Percentiles rank a stretch among this genome's conserved stretches.
Conservation (phyloP, 1,284 basidiomycete species). For the Sporisorium scitamineum region DNA sequence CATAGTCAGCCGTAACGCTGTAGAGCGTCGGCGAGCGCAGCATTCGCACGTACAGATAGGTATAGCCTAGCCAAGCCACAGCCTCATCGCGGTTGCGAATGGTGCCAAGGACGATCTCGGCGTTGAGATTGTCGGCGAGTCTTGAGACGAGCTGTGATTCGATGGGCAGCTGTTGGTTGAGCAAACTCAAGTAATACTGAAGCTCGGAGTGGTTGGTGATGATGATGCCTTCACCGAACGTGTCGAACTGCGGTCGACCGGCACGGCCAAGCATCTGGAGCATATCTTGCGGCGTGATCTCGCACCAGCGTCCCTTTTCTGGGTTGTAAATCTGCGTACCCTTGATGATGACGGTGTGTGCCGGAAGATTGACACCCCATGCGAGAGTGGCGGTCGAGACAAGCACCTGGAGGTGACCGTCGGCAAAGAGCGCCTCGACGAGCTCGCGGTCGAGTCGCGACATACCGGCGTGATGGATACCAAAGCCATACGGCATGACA, state of each 20-base stretch:
- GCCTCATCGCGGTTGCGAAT: constrained; percentile 93
- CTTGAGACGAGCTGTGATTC: constrained; percentile 94
- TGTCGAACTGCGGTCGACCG: constrained; percentile 97
- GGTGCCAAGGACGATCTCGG: constrained; percentile 95
- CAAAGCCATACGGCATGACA: constrained; percentile 94
- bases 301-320: constrained; percentile 97
- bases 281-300: constrained; percentile 95
- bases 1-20: constrained; percentile 89
- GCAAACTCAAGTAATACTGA: constrained; percentile 81
- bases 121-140: constrained; percentile 95
- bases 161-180: constrained; percentile 77
- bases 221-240: constrained; percentile 96
- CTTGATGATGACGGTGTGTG: constrained; percentile 98
- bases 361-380: constrained; percentile 99
- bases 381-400: constrained; percentile 98
- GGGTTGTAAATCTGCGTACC: constrained; percentile 99
- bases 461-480: constrained; percentile 99
- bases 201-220: constrained; percentile 97
- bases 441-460: constrained; percentile 89
- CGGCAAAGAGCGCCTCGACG: constrained; percentile 94
- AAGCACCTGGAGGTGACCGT: constrained; percentile 91
- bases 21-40: constrained; percentile 89
- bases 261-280: constrained; percentile 99
- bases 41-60: constrained; percentile 87
- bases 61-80: constrained; percentile 82